phyloP scores from a whole-genome alignment of 164 flowering plant genomes.

The Vitis labrusca region DNA sequence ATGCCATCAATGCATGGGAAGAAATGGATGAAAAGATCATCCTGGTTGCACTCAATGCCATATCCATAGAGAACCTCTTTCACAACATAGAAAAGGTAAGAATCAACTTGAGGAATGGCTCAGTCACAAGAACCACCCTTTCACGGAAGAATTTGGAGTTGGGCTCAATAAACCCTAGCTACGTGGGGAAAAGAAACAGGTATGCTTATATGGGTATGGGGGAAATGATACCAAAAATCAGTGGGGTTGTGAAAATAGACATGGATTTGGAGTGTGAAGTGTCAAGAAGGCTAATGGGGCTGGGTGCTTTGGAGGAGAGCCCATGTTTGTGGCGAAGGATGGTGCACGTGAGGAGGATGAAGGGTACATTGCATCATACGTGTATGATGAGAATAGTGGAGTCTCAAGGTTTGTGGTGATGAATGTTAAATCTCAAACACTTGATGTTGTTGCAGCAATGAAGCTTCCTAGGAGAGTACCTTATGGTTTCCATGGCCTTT shows the following conservation, averaged over 20 bases:
- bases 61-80: background rate
- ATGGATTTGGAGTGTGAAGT: background rate
- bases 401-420: too few species aligned
- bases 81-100: conserved; percentile 1
- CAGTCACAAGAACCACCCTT: background rate
- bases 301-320: conserved; percentile 9
- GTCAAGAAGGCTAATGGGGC: background rate
- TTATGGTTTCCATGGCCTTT: too few species aligned
- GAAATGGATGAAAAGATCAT: background rate
- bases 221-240: conserved; percentile 4
- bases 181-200: conserved; percentile 11
- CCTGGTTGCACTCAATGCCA: conserved; percentile 2
- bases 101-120: conserved; percentile 9
- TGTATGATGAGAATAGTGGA: too few species aligned
- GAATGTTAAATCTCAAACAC: too few species aligned
- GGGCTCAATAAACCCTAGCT: background rate
- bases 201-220: conserved; percentile 10
- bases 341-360: too few species aligned
- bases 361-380: too few species aligned
- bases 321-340: conserved; percentile 5
- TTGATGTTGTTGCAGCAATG: too few species aligned
- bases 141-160: conserved; percentile 9
- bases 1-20: conserved; percentile 9
- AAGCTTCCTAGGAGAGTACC: too few species aligned
- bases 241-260: conserved; percentile 17